Evolutionary conservation across 1,284 basidiomycete species (phyloP), one percentile per base, ranked within the genome.

Genomic region (Ganoderma multipileum): DNA sequence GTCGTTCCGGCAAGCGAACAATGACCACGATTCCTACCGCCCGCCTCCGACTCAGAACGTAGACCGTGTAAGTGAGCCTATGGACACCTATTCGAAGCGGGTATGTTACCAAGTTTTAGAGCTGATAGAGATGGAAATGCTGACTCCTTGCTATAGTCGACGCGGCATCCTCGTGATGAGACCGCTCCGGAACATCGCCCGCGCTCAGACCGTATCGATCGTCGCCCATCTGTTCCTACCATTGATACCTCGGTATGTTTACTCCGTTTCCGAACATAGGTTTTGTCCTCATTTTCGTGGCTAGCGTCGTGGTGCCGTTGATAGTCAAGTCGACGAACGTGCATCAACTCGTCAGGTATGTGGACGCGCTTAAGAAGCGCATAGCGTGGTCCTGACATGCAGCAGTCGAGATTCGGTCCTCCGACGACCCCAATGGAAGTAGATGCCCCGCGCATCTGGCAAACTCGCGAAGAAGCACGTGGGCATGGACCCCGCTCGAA

Each of bases 211-310:
- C 68, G 67, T 23, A 59, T 20, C 26, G 69, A 47, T n/a, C 67
- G 66, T 28, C 71, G 68, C 23, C 36, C 47, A 5, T 71, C 68
- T 7, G 55, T 71, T 39, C 58, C 44, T 12, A 52, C 61, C 44
- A 61, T 62, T n/a, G 71, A 65, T 8, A 26, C 64, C 28, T 36
- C 44, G 39, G 71, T 72, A 67, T 20, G 70, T 68, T 38, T 20
- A 50, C 57, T 61, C 28, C 7, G 54, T 26, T 20, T 42, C 58
- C 18, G 5, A 38, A 14, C 18, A 26, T 39, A 55, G 20, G 59
- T 16, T 14, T 42, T 52, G 0, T 18, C 8, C n/a, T 59, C 3
- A 39, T 20, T 2, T 58, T 30, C 41, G 23, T 50, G 12, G 50
- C 28, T 39, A 72, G 71, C 65, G 65, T 16, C 44, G 57, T 30